Percentiles rank a stretch among this genome's conserved stretches.
Conservation (phyloP, 257 asterid genomes). For the Nicotiana benthamiana region DNA sequence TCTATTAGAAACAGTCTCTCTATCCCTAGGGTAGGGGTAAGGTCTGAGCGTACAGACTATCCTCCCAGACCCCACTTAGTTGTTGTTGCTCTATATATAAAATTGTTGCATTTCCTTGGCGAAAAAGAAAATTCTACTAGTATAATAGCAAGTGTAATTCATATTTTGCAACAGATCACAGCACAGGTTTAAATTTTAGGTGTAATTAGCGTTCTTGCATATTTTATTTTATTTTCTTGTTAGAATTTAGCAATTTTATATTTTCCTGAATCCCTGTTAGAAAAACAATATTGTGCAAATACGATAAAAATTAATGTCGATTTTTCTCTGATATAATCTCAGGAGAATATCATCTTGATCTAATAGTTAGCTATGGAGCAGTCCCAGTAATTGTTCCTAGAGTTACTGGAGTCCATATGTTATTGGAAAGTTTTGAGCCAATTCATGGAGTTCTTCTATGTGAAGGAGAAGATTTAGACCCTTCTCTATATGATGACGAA, state of each 20-base stretch:
- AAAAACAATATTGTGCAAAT: no score
- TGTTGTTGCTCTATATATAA: no score
- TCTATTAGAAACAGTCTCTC: no score
- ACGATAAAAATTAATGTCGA: background rate
- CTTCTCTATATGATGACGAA: slow-evolving; percentile 18
- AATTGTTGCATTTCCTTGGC: no score
- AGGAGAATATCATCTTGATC: slow-evolving; percentile 37
- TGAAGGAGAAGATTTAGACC: slow-evolving; percentile 37
- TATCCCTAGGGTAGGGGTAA: no score
- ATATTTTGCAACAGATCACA: no score
- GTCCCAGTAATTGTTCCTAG: slow-evolving; percentile 30
- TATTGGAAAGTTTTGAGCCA: slow-evolving; percentile 30
- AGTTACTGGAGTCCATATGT: slow-evolving; percentile 27
- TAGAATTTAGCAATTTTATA: background rate
- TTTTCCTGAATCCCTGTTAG: background rate
- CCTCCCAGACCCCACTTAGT: no score
- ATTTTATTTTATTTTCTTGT: background rate
- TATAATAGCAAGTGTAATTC: no score
- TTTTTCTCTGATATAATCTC: background rate
- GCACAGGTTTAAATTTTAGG: no score
- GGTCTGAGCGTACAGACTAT: no score
- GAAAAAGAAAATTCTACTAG: no score
- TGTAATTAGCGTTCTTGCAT: no score
- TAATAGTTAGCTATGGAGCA: slow-evolving; percentile 32
- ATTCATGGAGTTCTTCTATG: slow-evolving; percentile 36